A percentile compares a stretch with the other conserved stretches of the same genome.
Conservation (phyloP, 495 filamentous ascomycete genomes). For the Tuber microsphaerosporum region DNA sequence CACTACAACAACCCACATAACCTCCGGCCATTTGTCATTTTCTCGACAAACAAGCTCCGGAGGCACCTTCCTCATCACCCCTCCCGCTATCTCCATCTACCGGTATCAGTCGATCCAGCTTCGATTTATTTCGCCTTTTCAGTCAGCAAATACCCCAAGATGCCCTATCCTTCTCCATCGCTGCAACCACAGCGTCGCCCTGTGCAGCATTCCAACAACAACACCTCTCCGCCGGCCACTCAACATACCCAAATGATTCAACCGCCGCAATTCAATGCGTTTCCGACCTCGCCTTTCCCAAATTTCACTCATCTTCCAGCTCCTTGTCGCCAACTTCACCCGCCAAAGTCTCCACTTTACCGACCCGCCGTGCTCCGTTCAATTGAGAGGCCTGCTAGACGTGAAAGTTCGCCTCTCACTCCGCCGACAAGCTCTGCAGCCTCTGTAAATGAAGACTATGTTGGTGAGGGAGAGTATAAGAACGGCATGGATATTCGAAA, state of each 20-base stretch:
- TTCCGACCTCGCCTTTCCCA: constrained; percentile 19
- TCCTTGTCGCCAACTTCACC: constrained; percentile 55
- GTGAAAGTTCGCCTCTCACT: constrained; percentile 41
- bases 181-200: constrained; percentile 26
- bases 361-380: constrained; percentile 62
- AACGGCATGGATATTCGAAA: constrained; percentile 20
- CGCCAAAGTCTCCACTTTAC: constrained; percentile 59
- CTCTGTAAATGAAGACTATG: constrained; percentile 33
- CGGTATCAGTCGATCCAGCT: constrained; percentile 1
- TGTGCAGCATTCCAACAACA: constrained; percentile 28
- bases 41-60: constrained; percentile 10
- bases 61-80: constrained; percentile 19
- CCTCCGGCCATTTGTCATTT: constrained; percentile 22
- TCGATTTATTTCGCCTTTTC: constrained; percentile 6
- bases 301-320: constrained; percentile 45
- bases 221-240: constrained; percentile 25
- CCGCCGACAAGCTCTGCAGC: constrained; percentile 31
- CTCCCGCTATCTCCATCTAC: constrained; percentile 11
- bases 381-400: constrained; percentile 54
- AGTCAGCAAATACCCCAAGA: constrained; percentile 16
- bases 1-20: constrained; percentile 11
- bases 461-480: constrained; percentile 35
- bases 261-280: constrained; percentile 28
- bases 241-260: constrained; percentile 27
- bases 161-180: constrained; percentile 26